Evolutionary conservation across 768 basidiomycete genomes (phyloP).

Genomic region (Fomitopsis serialis): DNA sequence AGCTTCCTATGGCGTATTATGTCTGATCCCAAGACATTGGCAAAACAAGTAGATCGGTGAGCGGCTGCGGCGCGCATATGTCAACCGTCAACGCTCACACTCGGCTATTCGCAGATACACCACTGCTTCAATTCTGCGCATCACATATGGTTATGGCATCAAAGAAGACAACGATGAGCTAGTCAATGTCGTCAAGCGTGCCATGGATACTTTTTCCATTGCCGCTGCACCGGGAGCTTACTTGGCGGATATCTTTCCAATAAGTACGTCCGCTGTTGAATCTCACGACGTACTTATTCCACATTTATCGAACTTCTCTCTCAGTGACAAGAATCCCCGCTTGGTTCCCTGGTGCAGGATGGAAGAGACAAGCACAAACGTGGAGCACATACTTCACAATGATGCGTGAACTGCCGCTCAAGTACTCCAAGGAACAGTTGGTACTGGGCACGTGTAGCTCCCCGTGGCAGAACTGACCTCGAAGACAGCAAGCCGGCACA

Average conservation of each 20-base stretch:
- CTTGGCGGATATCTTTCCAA: constrained; percentile 27
- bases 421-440: constrained; percentile 26
- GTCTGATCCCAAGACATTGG: constrained; percentile 32
- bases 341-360: constrained; percentile 36
- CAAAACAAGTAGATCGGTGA: constrained; percentile 36
- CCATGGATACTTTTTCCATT: constrained; percentile 17
- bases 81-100: neutral
- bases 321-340: constrained; percentile 32
- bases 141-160: constrained; percentile 25
- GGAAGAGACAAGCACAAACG: constrained; percentile 26
- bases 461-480: neutral
- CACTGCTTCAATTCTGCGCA: constrained; percentile 20
- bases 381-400: constrained; percentile 25
- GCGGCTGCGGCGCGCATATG: neutral
- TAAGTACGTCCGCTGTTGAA: constrained; percentile 23
- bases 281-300: too few species aligned
- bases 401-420: constrained; percentile 2
- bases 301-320: neutral
- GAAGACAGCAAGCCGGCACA: constrained; percentile 13
- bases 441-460: neutral
- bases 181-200: constrained; percentile 20
- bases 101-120: constrained; percentile 17
- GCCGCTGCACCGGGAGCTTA: constrained; percentile 28
- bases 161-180: constrained; percentile 18
- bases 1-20: constrained; percentile 37